These are phyloP conservation scores for Cyberlindnera misumaiensis DNA, from an alignment of 805 yeast genomes.

Conservation along the genomic window DNA sequence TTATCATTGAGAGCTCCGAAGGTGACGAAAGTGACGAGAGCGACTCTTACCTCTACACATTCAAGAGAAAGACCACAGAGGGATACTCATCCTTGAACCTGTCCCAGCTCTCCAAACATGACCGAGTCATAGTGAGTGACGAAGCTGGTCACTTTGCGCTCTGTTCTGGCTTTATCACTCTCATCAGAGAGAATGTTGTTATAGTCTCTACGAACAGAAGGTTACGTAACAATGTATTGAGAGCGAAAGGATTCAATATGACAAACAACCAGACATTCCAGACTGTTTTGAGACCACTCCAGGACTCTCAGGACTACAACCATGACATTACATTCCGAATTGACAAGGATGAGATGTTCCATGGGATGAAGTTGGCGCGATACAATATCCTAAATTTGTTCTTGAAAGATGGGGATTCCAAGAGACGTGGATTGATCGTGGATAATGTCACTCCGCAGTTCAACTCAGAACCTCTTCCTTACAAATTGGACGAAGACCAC, in stretches of 20 bases:
- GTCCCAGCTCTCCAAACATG: slow-evolving; percentile 50
- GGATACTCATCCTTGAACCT: slow-evolving; percentile 18
- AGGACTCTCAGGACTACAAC: slow-evolving; percentile 7
- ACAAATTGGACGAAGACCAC: slow-evolving; percentile 8
- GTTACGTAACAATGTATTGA: slow-evolving; percentile 32
- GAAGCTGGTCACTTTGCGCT: slow-evolving; percentile 73
- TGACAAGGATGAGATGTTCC: slow-evolving; percentile 74
- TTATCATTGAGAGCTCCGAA: slow-evolving; percentile 32
- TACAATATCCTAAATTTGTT: slow-evolving; percentile 70
- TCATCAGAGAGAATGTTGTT: slow-evolving; percentile 36
- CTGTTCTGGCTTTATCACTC: slow-evolving; percentile 51
- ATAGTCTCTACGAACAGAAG: slow-evolving; percentile 48
- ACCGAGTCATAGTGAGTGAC: slow-evolving; percentile 70
- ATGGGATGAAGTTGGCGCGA: slow-evolving; percentile 70
- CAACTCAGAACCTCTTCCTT: slow-evolving; percentile 18
- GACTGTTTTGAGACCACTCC: slow-evolving; percentile 33
- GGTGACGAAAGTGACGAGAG: slow-evolving; percentile 16
- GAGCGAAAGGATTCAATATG: slow-evolving; percentile 34
- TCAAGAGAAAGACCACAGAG: slow-evolving; percentile 29
- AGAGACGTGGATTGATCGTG: slow-evolving; percentile 28
- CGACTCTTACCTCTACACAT: slow-evolving; percentile 38
- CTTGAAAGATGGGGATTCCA: slow-evolving; percentile 32
- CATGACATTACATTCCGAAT: slow-evolving; percentile 42
- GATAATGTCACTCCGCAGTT: slow-evolving; percentile 27
- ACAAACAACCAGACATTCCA: slow-evolving; percentile 42